Conservation (phyloP, 1,284 basidiomycete genomes). For the Butyriboletus appendiculatus region DNA sequence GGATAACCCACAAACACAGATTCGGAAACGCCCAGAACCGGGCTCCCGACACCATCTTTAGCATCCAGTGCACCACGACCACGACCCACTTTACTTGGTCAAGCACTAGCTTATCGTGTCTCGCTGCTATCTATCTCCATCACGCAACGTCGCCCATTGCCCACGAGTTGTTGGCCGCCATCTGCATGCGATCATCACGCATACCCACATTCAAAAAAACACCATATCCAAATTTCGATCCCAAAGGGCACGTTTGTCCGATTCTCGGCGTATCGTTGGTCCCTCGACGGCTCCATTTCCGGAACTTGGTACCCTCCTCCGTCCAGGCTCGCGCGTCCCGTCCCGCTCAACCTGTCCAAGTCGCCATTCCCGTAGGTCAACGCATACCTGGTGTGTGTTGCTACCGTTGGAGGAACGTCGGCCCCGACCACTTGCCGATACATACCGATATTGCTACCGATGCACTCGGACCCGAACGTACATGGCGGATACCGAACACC, state of each 20-base stretch:
- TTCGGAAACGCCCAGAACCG: background rate
- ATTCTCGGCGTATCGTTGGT: background rate
- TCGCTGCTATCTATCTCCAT: constrained; percentile 9
- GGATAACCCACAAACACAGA: no score
- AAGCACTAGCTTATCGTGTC: background rate
- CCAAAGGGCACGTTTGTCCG: background rate
- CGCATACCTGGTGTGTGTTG: background rate
- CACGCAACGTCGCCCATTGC: background rate
- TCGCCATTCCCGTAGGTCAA: no score
- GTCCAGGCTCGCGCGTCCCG: background rate
- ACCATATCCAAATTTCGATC: background rate
- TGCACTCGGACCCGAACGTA: constrained; percentile 1
- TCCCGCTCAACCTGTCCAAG: background rate
- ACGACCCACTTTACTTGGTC: background rate
- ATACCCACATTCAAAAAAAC: background rate
- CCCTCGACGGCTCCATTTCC: background rate
- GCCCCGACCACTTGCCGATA: background rate
- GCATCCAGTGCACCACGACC: background rate
- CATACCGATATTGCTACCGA: background rate
- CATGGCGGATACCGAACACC: background rate
- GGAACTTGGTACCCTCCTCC: background rate
- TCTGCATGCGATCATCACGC: constrained; percentile 17
- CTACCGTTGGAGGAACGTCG: background rate
- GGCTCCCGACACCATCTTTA: constrained; percentile 12
- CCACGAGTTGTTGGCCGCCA: background rate